Evolutionary conservation across 1,139 yeast genomes (phyloP), one percentile per base, ranked within the genome.

Genomic region (Suhomyces atakaporum): DNA sequence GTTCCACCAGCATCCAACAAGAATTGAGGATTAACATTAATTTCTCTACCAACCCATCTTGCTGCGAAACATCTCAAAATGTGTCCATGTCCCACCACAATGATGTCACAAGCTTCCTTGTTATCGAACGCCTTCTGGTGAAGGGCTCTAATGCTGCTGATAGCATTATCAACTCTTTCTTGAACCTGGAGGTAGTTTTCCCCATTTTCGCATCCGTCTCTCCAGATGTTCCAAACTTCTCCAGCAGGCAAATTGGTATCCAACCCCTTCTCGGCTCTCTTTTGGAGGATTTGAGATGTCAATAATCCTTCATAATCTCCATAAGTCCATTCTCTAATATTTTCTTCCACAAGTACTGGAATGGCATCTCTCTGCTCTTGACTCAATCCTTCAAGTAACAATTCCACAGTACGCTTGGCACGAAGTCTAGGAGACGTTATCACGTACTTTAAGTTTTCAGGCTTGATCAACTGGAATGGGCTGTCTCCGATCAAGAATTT

Each of bases 1-100:
- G 88, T 88, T 32, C 96, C 97, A 47, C 97, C 97, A 19, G 97
- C 96, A 57, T 90, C 97, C 50, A 90, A 69, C 62, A 90, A 69
- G 56, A 88, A 80, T 45, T 81, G 79, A 2, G 96, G 96, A 58
- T 89, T 87, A 35, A 61, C 65, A 45, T 71, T 60, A 42, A 84
- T 68, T 11, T 72, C 73, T 31, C 72, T 63, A 6, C 73, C 75
- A 19, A 86, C 79, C 97, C 97, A 90, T 45, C 96, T 68, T 23
- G 90, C 87, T 7, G 90, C 94, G 52, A 90, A 79, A 56, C 92
- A 85, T 54, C 97, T 80, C 49, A 90, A 69, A 38, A 90, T 85
- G 54, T 90, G 97, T 29, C 97, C 97, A 55, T 90, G 97, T 7
- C 92, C 97, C 43, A 89, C 84, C 12, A 89, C 81, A 44, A 89